Evolutionary conservation across 768 basidiomycete genomes (phyloP), one percentile per base, ranked within the genome.

Genomic region (Kwoniella sp.): DNA sequence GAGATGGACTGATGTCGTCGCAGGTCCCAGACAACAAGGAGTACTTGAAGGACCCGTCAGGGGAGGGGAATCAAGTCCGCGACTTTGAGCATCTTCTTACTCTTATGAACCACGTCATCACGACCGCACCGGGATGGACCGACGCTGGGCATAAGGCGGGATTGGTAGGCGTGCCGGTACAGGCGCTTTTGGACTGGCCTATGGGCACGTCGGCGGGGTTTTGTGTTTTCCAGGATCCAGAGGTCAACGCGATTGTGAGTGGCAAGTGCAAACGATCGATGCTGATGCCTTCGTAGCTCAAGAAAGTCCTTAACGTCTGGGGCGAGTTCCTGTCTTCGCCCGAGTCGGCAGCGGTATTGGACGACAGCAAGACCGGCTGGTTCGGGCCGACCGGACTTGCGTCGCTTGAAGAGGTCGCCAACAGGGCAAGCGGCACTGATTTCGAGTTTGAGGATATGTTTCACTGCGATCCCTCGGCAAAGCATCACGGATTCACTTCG

Each of bases 281-380:
- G n/a, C n/a, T n/a, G n/a, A n/a, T n/a, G 33, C 13, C 5, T 13
- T 33, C 33, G 13, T 33, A 76, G 72, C 73, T 87, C 67, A 83
- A 84, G 67, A 82, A 81, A 37, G 73, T 87, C 56, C 82, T 87
- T 64, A 77, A 84, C 49, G 79, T 77, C 24, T 88, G 86, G 85
- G 79, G 80, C 10, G 67, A 58, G 10, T 86, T 79, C 79, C 83
- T 88, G 51, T 69, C 71, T 7, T 83, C 83, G 1, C 74, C 80
- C 2, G 81, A 72, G 2, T 87, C 86, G 0, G 70, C 79, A 47
- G 54, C 73, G 17, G 84, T 85, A 21, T 80, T 88, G 53, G 79
- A 68, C 59, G 51, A 66, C 7, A 72, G 70, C 19, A 67, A 77
- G 0, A 74, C 79, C n/a, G 84, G 84, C 0, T 88, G 86, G 86